phyloP scores from a whole-genome alignment of 176 grass and related monocot genomes.

The Oropetium thomaeum region DNA sequence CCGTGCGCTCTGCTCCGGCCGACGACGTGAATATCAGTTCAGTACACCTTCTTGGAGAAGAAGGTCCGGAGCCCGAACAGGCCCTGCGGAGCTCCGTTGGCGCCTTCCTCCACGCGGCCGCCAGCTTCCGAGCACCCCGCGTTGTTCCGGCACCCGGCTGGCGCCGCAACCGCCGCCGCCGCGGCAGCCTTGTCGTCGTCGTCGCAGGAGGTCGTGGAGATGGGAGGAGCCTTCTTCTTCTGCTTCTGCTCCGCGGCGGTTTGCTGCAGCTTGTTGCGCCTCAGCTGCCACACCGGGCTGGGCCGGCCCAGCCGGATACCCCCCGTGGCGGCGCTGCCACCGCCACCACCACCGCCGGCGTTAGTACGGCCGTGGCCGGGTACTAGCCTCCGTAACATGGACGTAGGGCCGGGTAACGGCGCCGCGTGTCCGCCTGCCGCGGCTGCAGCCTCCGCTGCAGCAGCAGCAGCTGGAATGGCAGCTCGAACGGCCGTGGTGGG shows the following conservation, averaged over 20 bases:
- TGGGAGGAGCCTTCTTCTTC: neutral
- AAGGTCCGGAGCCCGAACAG: slow-evolving; percentile 75
- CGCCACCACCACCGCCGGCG: neutral
- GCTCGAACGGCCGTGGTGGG: neutral
- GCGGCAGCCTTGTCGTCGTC: slow-evolving; percentile 31
- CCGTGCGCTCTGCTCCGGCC: no score
- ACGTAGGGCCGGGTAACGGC: neutral
- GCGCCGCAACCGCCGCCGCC: no score
- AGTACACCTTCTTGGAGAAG: slow-evolving; percentile 96
- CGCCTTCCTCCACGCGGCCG: slow-evolving; percentile 21
- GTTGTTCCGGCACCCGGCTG: slow-evolving; percentile 60
- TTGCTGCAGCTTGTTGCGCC: slow-evolving; percentile 58
- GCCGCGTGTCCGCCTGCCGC: neutral
- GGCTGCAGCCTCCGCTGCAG: neutral
- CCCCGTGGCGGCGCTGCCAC: no score
- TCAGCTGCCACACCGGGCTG: slow-evolving; percentile 72
- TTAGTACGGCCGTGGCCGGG: slow-evolving; percentile 32
- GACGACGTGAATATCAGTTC: neutral
- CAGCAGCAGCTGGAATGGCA: neutral
- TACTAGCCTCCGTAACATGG: slow-evolving; percentile 54
- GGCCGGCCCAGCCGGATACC: slow-evolving; percentile 79
- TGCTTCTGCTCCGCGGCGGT: slow-evolving; percentile 46
- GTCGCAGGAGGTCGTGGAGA: no score
- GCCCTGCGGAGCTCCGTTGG: slow-evolving; percentile 29
- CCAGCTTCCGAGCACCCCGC: slow-evolving; percentile 4